Evolutionary conservation across 75 land plant species (phyloP).

Genomic region (Cryptomeria japonica): DNA sequence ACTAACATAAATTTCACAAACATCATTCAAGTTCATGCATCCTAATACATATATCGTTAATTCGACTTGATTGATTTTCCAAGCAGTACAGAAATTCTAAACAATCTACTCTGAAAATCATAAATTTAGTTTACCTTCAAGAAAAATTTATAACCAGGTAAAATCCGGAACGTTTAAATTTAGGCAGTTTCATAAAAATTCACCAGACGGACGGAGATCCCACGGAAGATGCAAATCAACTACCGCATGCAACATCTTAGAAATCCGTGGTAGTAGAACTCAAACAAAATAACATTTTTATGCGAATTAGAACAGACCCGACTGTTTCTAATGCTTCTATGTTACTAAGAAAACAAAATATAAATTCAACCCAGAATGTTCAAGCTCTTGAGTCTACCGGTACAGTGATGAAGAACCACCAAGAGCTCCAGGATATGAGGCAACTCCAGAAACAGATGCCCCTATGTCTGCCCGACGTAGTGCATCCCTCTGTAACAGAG

Average conservation of each 20-base stretch:
- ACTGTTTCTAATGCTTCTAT: background rate
- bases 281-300: background rate
- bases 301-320: background rate
- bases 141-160: too few species aligned
- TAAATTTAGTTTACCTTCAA: too few species aligned
- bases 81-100: background rate
- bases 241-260: background rate
- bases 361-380: background rate
- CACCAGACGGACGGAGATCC: background rate
- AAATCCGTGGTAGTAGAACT: background rate
- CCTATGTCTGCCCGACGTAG: background rate
- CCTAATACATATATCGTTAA: too few species aligned
- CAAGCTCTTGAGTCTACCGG: background rate
- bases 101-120: background rate
- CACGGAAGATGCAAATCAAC: background rate
- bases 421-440: background rate
- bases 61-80: too few species aligned
- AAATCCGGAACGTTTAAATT: background rate
- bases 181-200: background rate
- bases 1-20: too few species aligned
- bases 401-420: background rate
- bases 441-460: background rate
- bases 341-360: background rate
- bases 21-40: too few species aligned
- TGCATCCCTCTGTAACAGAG: background rate